These are phyloP conservation scores for Phalaenopsis equestris DNA, from an alignment of 106 monocot species.

Conservation along the genomic window DNA sequence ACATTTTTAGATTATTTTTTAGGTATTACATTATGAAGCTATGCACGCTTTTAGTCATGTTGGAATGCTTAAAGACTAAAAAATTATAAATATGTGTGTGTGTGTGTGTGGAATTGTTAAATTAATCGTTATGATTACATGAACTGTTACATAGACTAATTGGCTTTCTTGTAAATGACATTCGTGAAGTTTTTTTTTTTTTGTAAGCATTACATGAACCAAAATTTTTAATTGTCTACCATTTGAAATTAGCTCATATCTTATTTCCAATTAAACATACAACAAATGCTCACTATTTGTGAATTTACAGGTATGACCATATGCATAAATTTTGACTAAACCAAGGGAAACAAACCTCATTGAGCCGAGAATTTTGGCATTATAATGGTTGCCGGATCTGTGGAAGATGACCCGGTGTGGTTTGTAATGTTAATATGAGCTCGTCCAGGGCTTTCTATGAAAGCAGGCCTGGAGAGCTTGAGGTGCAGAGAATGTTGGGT, in stretches of 20 bases:
- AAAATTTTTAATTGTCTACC: neutral
- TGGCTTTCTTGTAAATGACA: neutral
- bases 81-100: no score
- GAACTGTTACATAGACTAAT: neutral
- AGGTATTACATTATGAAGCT: no score
- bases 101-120: no score
- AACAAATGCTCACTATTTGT: no score
- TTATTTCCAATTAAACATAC: no score
- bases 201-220: no score
- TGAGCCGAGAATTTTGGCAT: neutral
- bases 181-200: neutral
- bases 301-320: no score
- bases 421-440: constrained; percentile 16
- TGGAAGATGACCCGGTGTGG: constrained; percentile 19
- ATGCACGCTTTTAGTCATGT: no score
- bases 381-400: constrained; percentile 16
- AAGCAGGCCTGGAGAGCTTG: constrained; percentile 38
- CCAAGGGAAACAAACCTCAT: neutral
- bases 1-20: no score
- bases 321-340: neutral
- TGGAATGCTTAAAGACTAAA: no score
- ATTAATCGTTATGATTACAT: neutral
- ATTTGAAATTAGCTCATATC: neutral
- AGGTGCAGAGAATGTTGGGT: constrained; percentile 21
- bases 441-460: constrained; percentile 32